phyloP scores from a whole-genome alignment of 106 monocot genomes.

The Posidonia australis region DNA sequence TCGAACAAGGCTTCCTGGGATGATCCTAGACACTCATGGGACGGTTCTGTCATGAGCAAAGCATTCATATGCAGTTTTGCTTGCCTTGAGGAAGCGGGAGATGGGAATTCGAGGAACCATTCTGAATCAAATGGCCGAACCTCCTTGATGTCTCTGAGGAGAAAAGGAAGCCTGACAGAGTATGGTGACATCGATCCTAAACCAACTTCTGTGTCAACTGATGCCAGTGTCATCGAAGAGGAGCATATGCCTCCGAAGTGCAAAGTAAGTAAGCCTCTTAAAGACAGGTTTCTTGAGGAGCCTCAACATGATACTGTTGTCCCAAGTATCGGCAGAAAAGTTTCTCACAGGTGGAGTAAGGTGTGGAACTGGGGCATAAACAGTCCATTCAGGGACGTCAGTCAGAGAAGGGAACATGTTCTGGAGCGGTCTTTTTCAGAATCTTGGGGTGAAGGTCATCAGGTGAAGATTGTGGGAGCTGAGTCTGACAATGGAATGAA shows the following conservation, averaged over 20 bases:
- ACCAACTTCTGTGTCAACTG: neutral
- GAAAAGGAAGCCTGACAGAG: constrained; percentile 16
- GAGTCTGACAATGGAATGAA: constrained; percentile 15
- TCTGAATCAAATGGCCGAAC: neutral
- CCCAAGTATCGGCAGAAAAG: constrained; percentile 25
- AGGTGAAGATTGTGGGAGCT: constrained; percentile 16
- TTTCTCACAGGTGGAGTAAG: constrained; percentile 53
- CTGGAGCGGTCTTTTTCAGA: constrained; percentile 66
- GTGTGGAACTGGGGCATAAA: constrained; percentile 71
- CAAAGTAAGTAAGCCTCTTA: constrained; percentile 14
- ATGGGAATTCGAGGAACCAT: constrained; percentile 4
- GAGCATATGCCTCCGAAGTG: neutral
- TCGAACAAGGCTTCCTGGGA: constrained; percentile 28
- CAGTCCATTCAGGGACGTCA: constrained; percentile 54
- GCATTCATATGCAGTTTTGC: constrained; percentile 62
- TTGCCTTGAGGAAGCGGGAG: constrained; percentile 42
- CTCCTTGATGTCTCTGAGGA: constrained; percentile 1
- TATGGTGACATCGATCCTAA: constrained; percentile 13
- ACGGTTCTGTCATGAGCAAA: constrained; percentile 63
- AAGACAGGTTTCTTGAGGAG: constrained; percentile 18
- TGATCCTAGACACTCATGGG: constrained; percentile 78
- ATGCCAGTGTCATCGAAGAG: constrained; percentile 5
- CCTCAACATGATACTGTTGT: constrained; percentile 9
- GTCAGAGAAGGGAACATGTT: constrained; percentile 25
- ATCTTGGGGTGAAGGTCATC: constrained; percentile 36